These are phyloP conservation scores for Trichoderma breve DNA, from an alignment of 2,329 filamentous ascomycete genomes.

Conservation along the genomic window DNA sequence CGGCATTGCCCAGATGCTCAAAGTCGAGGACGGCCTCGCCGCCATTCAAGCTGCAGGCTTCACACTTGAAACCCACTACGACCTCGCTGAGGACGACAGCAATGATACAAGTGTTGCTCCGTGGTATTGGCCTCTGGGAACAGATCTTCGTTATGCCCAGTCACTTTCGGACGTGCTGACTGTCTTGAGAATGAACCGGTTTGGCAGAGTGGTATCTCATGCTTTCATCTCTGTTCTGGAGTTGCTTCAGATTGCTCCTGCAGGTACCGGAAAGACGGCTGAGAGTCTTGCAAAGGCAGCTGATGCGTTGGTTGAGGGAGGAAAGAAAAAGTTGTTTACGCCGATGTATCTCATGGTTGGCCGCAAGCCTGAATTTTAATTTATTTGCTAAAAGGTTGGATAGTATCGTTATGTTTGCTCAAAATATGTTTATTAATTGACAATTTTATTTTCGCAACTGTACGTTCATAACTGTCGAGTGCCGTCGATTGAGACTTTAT, in stretches of 20 bases:
- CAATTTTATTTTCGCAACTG: neutral
- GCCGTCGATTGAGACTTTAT: neutral
- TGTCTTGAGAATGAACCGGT: slow-evolving; percentile 79
- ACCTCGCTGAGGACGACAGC: slow-evolving; percentile 71
- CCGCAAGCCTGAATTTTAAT: slow-evolving; percentile 61
- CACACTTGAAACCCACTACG: slow-evolving; percentile 77
- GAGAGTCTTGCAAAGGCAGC: slow-evolving; percentile 74
- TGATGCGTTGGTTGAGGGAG: slow-evolving; percentile 79
- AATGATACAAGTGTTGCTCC: slow-evolving; percentile 64
- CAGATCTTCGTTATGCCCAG: slow-evolving; percentile 75
- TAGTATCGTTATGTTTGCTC: rapidly evolving
- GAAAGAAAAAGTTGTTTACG: slow-evolving; percentile 81
- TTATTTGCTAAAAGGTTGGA: neutral
- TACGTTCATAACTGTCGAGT: neutral
- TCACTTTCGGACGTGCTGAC: slow-evolving; percentile 71
- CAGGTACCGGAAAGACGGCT: slow-evolving; percentile 82
- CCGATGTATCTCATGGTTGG: slow-evolving; percentile 95
- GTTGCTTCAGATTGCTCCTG: slow-evolving; percentile 66
- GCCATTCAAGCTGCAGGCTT: slow-evolving; percentile 90
- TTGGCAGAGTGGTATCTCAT: slow-evolving; percentile 69
- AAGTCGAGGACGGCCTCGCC: slow-evolving; percentile 71
- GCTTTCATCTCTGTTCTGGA: slow-evolving; percentile 72
- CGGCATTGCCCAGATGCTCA: slow-evolving; percentile 97
- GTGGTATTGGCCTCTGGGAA: slow-evolving; percentile 86
- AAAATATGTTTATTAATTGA: neutral